Evolutionary conservation across 768 basidiomycete genomes (phyloP).

Genomic region (Galerina sulciceps): DNA sequence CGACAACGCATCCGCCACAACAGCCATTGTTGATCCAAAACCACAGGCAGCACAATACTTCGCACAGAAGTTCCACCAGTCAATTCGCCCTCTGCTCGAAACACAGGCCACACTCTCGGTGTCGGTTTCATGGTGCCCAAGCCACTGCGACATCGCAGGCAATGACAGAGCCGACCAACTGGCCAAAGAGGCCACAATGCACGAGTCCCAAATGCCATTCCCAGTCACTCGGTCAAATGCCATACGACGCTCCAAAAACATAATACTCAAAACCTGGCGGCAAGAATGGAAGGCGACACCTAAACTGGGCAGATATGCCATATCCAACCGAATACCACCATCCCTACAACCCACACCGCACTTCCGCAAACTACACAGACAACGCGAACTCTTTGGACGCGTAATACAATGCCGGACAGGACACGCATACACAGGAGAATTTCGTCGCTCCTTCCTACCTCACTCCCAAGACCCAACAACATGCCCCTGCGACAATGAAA

Average conservation of each 20-base stretch:
- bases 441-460: slow-evolving; percentile 21
- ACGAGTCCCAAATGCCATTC: neutral
- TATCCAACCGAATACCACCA: no score
- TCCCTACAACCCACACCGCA: no score
- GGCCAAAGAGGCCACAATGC: slow-evolving; percentile 23
- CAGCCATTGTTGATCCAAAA: slow-evolving; percentile 22
- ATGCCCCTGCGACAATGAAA: slow-evolving; percentile 28
- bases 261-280: slow-evolving; percentile 11
- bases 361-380: no score
- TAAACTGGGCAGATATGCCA: no score
- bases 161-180: slow-evolving; percentile 27
- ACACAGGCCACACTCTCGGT: neutral
- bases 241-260: slow-evolving; percentile 8
- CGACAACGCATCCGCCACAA: slow-evolving; percentile 25
- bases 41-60: slow-evolving; percentile 21
- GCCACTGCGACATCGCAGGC: slow-evolving; percentile 18
- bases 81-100: slow-evolving; percentile 14
- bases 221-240: slow-evolving; percentile 18
- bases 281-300: slow-evolving; percentile 15
- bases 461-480: slow-evolving; percentile 4
- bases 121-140: slow-evolving; percentile 21
- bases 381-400: slow-evolving; percentile 29
- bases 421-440: slow-evolving; percentile 31
- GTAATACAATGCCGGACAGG: slow-evolving; percentile 28
- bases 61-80: slow-evolving; percentile 15